Evolutionary conservation across 192 early-diverging fungal species (phyloP).

Genomic region (Coemansia sp.): DNA sequence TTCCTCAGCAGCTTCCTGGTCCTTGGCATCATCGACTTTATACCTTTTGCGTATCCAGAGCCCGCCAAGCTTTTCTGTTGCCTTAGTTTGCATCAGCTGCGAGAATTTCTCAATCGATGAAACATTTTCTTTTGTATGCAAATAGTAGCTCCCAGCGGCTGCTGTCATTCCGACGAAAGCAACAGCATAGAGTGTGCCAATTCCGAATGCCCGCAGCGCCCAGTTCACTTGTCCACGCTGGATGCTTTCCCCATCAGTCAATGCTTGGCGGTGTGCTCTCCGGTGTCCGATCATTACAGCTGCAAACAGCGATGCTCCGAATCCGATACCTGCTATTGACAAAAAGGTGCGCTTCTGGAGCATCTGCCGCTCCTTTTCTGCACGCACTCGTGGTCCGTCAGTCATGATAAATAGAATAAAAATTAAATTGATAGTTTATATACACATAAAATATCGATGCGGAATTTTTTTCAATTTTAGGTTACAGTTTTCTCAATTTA

Average conservation of each 20-base stretch:
- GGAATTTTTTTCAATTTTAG: no score
- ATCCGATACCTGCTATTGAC: constrained; percentile 28
- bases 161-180: constrained; percentile 27
- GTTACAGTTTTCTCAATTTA: no score
- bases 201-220: constrained; percentile 35
- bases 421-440: no score
- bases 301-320: constrained; percentile 26
- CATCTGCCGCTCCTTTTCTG: constrained; percentile 34
- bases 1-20: constrained; percentile 10
- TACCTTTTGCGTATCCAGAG: constrained; percentile 22
- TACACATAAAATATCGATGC: no score
- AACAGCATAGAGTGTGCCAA: constrained; percentile 48
- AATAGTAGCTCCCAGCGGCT: constrained; percentile 28
- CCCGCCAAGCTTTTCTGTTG: constrained; percentile 1
- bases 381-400: constrained; percentile 15
- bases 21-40: constrained; percentile 15
- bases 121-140: constrained; percentile 26
- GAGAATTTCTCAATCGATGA: constrained; percentile 15
- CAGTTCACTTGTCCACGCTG: constrained; percentile 22
- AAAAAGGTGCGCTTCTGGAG: constrained; percentile 33
- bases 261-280: constrained; percentile 27
- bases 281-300: constrained; percentile 44
- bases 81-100: constrained; percentile 14
- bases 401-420: constrained; percentile 1
- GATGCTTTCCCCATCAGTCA: constrained; percentile 20